Percentiles rank a stretch among this genome's conserved stretches.
Conservation (phyloP, 305 asterid genomes). For the Nicotiana rustica region DNA sequence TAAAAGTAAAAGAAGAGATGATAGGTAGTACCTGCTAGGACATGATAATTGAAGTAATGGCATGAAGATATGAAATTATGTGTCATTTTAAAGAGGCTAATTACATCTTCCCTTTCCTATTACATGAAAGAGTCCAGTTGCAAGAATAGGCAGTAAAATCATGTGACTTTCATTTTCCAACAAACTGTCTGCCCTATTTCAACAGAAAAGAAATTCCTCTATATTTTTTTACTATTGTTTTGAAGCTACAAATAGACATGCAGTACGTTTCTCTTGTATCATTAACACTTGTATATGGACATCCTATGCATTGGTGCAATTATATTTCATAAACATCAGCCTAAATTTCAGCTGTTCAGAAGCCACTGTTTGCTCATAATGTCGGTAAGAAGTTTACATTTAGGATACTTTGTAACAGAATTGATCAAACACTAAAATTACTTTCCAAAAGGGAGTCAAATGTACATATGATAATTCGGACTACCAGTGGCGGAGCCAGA, state of each 20-base stretch:
- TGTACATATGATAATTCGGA: no score
- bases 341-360: slow-evolving; percentile 15
- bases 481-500: no score
- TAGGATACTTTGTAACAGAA: neutral
- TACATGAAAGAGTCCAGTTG: neutral
- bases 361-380: neutral
- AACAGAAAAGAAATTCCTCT: no score
- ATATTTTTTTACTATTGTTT: no score
- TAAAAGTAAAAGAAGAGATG: neutral
- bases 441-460: no score
- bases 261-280: neutral
- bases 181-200: no score
- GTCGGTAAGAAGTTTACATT: neutral
- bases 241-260: no score
- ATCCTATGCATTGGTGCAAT: neutral
- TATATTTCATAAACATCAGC: slow-evolving; percentile 26
- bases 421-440: no score
- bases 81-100: slow-evolving; percentile 30
- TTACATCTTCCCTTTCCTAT: neutral
- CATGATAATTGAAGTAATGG: slow-evolving; percentile 17
- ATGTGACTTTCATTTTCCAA: no score
- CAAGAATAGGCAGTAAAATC: no score
- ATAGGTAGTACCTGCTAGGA: slow-evolving; percentile 13
- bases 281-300: neutral
- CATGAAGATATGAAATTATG: slow-evolving; percentile 15